These are phyloP conservation scores for Wickerhamomyces hampshirensis DNA, from an alignment of 805 yeast genomes.

Conservation along the genomic window DNA sequence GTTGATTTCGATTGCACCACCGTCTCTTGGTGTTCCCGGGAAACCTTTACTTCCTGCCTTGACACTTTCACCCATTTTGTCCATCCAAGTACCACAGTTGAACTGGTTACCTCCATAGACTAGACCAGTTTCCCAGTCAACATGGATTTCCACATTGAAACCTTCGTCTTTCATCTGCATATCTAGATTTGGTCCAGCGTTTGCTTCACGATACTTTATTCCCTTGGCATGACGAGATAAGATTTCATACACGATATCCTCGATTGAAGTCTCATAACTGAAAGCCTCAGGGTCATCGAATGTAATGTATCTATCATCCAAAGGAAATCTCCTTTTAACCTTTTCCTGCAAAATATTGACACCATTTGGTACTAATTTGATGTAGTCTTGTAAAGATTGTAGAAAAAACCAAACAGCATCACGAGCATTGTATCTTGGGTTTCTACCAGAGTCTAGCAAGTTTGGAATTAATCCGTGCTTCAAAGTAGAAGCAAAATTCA, in stretches of 20 bases:
- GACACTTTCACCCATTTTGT: conserved; percentile 95
- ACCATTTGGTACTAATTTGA: conserved; percentile 65
- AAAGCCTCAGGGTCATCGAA: conserved; percentile 73
- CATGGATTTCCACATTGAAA: conserved; percentile 72
- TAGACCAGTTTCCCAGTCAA: conserved; percentile 88
- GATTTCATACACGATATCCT: conserved; percentile 79
- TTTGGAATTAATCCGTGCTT: conserved; percentile 96
- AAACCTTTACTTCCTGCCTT: conserved; percentile 81
- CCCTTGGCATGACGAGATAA: conserved; percentile 87
- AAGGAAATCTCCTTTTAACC: conserved; percentile 81
- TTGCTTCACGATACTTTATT: conserved; percentile 85
- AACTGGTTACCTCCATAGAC: conserved; percentile 86
- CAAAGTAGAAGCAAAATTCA: conserved; percentile 83
- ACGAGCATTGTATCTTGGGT: conserved; percentile 92
- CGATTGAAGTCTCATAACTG: conserved; percentile 59
- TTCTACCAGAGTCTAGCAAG: conserved; percentile 84
- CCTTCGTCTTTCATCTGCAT: conserved; percentile 92
- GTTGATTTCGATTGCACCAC: conserved; percentile 90
- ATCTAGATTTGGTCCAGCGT: conserved; percentile 86
- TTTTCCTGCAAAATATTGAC: conserved; percentile 57
- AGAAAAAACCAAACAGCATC: conserved; percentile 96
- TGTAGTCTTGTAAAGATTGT: conserved; percentile 85
- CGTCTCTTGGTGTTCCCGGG: conserved; percentile 98
- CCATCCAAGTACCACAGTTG: conserved; percentile 99
- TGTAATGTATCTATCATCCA: conserved; percentile 74